Evolutionary conservation across 768 basidiomycete genomes (phyloP).

Genomic region (Naganishia friedmannii): DNA sequence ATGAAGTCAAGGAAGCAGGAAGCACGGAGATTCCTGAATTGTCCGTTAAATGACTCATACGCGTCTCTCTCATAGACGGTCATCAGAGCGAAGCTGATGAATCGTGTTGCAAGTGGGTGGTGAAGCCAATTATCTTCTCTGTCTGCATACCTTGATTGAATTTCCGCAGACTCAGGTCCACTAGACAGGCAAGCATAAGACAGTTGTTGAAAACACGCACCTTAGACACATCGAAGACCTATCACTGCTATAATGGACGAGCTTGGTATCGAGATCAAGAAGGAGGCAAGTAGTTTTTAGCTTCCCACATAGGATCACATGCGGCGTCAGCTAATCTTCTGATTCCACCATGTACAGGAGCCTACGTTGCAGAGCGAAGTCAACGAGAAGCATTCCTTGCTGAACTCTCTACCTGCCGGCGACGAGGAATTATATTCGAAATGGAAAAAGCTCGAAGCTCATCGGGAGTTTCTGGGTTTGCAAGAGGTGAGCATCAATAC

Average conservation of each 20-base stretch:
- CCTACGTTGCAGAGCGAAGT: slow-evolving; percentile 84
- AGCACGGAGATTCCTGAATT: background rate
- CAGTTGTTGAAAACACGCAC: too few relatives aligned
- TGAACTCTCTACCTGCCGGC: slow-evolving; percentile 72
- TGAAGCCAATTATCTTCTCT: too few relatives aligned
- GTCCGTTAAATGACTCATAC: slow-evolving; percentile 16
- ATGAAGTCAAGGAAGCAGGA: background rate
- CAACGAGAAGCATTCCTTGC: slow-evolving; percentile 80
- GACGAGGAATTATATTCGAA: slow-evolving; percentile 90
- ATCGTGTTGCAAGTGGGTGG: background rate
- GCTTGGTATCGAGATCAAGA: slow-evolving; percentile 78
- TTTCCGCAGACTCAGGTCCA: background rate
- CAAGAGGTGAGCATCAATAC: slow-evolving; percentile 49
- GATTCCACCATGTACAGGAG: slow-evolving; percentile 60
- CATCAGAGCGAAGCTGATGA: slow-evolving; percentile 19
- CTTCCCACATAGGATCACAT: background rate
- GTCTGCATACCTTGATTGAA: background rate
- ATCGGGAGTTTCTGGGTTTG: slow-evolving; percentile 80
- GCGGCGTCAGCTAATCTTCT: background rate
- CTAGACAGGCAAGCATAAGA: background rate
- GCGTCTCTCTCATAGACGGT: background rate
- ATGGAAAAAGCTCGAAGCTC: slow-evolving; percentile 92
- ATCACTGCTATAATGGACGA: slow-evolving; percentile 67
- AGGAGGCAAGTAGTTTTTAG: slow-evolving; percentile 61
- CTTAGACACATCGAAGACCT: background rate